phyloP scores from a whole-genome alignment of 768 basidiomycete species.

The Leccinum barrowsii region DNA sequence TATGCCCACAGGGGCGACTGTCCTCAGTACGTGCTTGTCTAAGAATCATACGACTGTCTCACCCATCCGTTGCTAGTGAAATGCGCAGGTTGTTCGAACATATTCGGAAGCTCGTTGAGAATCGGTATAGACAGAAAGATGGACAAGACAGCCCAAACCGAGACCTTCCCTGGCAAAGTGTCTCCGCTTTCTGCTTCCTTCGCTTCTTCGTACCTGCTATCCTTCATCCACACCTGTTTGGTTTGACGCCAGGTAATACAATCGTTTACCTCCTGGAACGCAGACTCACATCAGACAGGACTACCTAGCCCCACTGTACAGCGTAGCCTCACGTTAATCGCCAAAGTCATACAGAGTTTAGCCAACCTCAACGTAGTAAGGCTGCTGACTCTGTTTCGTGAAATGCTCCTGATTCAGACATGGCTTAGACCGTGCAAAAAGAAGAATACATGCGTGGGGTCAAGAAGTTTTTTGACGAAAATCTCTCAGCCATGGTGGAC shows the following conservation, averaged over 20 bases:
- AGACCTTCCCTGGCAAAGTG: conserved; percentile 73
- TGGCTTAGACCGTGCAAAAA: conserved; percentile 55
- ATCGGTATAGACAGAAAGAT: conserved; percentile 48
- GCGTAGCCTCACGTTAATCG: conserved; percentile 79
- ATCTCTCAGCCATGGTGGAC: conserved; percentile 68
- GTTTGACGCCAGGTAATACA: conserved; percentile 63
- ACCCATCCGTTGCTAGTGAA: conserved; percentile 46
- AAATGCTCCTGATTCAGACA: conserved; percentile 2
- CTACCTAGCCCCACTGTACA: conserved; percentile 64
- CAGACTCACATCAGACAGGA: conserved; percentile 41
- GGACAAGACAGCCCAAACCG: conserved; percentile 40
- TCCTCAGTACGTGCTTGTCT: conserved; percentile 54
- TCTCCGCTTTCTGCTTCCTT: conserved; percentile 87
- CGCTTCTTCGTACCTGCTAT: conserved; percentile 89
- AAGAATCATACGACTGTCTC: conserved; percentile 3
- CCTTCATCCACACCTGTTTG: conserved; percentile 82
- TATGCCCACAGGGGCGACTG: conserved; percentile 71
- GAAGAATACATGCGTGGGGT: conserved; percentile 82
- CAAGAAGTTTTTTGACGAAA: conserved; percentile 67
- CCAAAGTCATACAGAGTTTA: conserved; percentile 85
- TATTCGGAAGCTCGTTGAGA: conserved; percentile 70
- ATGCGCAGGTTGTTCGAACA: conserved; percentile 67
- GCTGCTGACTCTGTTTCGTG: conserved; percentile 3
- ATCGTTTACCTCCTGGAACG: not conserved
- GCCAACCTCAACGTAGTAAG: conserved; percentile 79